These are phyloP conservation scores for Podaxis sp. DNA, from an alignment of 768 basidiomycete species.

Conservation along the genomic window DNA sequence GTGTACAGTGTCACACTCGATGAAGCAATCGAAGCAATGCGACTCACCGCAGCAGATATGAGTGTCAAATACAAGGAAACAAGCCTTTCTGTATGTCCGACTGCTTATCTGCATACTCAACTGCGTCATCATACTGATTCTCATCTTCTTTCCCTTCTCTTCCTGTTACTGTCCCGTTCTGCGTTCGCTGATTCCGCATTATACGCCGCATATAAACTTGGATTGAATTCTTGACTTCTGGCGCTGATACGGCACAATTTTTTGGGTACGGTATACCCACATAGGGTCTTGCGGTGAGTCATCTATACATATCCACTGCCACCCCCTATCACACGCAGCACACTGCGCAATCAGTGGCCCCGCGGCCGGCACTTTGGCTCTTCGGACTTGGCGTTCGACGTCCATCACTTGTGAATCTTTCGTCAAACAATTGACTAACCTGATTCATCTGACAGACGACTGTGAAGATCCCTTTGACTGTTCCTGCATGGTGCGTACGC, in stretches of 20 bases:
- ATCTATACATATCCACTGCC: not conserved
- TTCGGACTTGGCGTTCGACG: not conserved
- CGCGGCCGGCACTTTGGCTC: not conserved
- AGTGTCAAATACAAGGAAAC: conserved; percentile 96
- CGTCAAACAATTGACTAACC: not conserved
- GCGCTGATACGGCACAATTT: not conserved
- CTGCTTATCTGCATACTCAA: conserved; percentile 14
- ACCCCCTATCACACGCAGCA: not conserved
- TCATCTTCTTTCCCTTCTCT: conserved; percentile 8
- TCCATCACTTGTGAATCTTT: not conserved
- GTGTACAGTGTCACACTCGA: conserved; percentile 86
- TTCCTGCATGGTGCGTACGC: conserved; percentile 67
- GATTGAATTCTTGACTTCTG: not conserved
- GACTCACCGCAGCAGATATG: conserved; percentile 92
- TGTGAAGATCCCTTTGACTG: conserved; percentile 82
- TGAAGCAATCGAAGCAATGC: conserved; percentile 95
- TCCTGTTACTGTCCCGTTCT: not conserved
- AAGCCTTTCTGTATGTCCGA: conserved; percentile 70
- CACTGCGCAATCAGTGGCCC: not conserved
- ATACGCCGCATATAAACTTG: not conserved
- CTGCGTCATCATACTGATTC: not conserved
- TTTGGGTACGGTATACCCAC: not conserved
- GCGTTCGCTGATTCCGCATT: not conserved
- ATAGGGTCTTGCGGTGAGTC: conserved; percentile 44
- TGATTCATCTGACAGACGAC: conserved; percentile 48